These are phyloP conservation scores for Penicillium sp. DNA, from an alignment of 2,329 filamentous ascomycete species.

Conservation along the genomic window DNA sequence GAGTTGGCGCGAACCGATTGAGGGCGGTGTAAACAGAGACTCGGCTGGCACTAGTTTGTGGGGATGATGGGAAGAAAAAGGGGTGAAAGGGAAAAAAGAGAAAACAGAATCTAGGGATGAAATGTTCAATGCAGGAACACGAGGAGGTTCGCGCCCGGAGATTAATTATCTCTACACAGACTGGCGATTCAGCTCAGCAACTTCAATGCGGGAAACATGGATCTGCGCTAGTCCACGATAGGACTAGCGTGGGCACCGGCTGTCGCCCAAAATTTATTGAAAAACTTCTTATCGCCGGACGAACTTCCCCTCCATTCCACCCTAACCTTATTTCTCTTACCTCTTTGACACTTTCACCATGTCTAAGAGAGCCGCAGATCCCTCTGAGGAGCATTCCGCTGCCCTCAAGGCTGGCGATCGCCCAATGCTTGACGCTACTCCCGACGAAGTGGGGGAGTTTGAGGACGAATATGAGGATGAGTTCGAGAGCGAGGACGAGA, in stretches of 20 bases:
- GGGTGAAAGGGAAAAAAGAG: not conserved
- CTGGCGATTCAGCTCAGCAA: not conserved
- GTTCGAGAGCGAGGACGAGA: constrained; percentile 90
- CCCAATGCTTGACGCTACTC: constrained; percentile 51
- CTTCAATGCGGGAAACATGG: constrained; percentile 13
- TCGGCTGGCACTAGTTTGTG: not conserved
- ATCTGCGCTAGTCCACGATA: constrained; percentile 37
- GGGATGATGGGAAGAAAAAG: not conserved
- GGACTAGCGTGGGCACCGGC: constrained; percentile 25
- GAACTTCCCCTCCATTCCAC: constrained; percentile 7
- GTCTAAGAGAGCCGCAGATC: constrained; percentile 61
- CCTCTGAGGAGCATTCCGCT: constrained; percentile 49
- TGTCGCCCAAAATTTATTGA: constrained; percentile 24
- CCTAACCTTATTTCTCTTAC: constrained; percentile 15
- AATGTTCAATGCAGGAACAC: constrained; percentile 9
- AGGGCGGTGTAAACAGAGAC: constrained; percentile 5
- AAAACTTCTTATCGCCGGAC: constrained; percentile 31
- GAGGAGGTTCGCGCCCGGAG: not conserved
- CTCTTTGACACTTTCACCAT: constrained; percentile 38
- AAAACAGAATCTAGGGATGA: not conserved
- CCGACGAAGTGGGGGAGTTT: constrained; percentile 61
- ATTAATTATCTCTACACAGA: not conserved
- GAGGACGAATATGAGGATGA: constrained; percentile 91
- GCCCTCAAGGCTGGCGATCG: constrained; percentile 63
- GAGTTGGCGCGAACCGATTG: not conserved